These are phyloP conservation scores for Sphagnum tenellum DNA, from an alignment of 225 moss, liverwort and hornwort species.

Conservation along the genomic window DNA sequence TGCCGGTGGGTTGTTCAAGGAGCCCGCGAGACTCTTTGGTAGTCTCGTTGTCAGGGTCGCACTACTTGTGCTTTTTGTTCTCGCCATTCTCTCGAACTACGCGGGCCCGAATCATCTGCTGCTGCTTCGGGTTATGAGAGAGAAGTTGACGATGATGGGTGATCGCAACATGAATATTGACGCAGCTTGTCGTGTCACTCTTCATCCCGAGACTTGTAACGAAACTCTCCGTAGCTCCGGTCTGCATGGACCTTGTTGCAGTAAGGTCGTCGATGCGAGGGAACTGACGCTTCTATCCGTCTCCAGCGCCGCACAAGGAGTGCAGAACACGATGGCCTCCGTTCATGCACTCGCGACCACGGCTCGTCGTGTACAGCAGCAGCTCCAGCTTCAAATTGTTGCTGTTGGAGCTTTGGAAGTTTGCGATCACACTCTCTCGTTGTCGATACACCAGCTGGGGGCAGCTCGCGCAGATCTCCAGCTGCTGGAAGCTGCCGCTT, in stretches of 20 bases:
- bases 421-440: slow-evolving; percentile 14
- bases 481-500: no score
- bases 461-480: slow-evolving; percentile 1
- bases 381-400: neutral
- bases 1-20: no score
- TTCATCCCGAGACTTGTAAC: slow-evolving; percentile 32
- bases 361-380: no score
- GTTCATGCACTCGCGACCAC: neutral
- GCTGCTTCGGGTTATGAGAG: no score
- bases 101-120: no score
- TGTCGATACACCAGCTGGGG: slow-evolving; percentile 19
- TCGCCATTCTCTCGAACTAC: no score
- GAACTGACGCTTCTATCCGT: slow-evolving; percentile 21
- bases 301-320: slow-evolving; percentile 7
- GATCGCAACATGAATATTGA: neutral
- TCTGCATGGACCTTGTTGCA: slow-evolving; percentile 4
- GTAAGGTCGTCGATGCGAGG: slow-evolving; percentile 7
- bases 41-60: no score
- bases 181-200: slow-evolving; percentile 19
- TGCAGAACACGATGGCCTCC: slow-evolving; percentile 16
- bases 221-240: slow-evolving; percentile 6
- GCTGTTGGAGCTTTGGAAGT: slow-evolving; percentile 20
- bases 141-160: no score
- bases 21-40: no score
- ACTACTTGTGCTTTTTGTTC: no score